These are phyloP conservation scores for Orbilia ellipsospora DNA, from an alignment of 2,329 filamentous ascomycete species.

Conservation along the genomic window DNA sequence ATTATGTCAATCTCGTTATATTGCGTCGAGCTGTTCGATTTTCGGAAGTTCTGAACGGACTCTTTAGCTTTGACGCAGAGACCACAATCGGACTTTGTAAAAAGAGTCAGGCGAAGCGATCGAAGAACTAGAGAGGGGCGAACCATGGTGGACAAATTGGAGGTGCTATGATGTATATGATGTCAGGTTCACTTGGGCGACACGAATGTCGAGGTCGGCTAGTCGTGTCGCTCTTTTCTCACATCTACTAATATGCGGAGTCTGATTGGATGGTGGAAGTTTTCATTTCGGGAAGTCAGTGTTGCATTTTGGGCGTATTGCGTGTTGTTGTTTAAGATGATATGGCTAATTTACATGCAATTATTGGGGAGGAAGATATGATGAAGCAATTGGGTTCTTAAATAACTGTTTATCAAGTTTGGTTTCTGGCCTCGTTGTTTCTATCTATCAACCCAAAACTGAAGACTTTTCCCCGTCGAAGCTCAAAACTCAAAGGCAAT, in stretches of 20 bases:
- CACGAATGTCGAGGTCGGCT: no score
- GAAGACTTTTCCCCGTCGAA: no score
- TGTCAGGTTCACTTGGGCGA: no score
- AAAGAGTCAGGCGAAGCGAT: conserved; percentile 41
- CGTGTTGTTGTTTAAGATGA: background rate
- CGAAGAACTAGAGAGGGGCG: conserved; percentile 19
- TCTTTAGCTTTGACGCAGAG: conserved; percentile 39
- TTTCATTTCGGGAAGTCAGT: no score
- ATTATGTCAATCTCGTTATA: conserved; percentile 38
- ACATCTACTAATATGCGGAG: background rate
- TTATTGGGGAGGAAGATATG: background rate
- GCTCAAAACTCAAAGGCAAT: no score
- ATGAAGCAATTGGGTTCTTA: background rate
- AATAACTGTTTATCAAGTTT: background rate
- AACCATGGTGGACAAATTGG: conserved; percentile 3
- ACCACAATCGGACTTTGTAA: conserved; percentile 39
- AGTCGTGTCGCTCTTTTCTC: background rate
- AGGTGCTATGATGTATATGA: background rate
- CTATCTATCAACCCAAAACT: no score
- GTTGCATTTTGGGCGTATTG: background rate
- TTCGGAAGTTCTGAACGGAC: conserved; percentile 17
- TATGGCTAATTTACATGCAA: background rate
- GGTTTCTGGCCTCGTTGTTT: background rate
- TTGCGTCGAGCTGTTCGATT: conserved; percentile 12
- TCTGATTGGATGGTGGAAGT: no score